These are phyloP conservation scores for Corymbia calophylla DNA, from an alignment of 441 rosid species.

Conservation along the genomic window DNA sequence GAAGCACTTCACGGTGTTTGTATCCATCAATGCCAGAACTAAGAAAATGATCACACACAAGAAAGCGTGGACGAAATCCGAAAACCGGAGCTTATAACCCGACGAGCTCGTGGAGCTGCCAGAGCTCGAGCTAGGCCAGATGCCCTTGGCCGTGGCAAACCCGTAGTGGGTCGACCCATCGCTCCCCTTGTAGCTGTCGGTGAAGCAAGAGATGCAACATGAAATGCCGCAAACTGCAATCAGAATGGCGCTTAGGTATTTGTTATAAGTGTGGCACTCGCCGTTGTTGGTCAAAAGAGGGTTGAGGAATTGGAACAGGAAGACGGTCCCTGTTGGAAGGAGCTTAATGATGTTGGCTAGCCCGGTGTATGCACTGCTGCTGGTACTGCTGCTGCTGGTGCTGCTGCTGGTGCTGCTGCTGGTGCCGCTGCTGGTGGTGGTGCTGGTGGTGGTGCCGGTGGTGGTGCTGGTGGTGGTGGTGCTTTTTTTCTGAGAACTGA, in stretches of 20 bases:
- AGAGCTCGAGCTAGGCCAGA: constrained; percentile 37
- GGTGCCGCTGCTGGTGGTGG: constrained; percentile 2
- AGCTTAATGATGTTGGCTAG: constrained; percentile 67
- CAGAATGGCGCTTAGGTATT: constrained; percentile 48
- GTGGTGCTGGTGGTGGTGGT: background rate
- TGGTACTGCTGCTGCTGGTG: constrained; percentile 1
- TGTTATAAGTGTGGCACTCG: constrained; percentile 44
- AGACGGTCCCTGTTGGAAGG: constrained; percentile 86
- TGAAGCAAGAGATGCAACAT: constrained; percentile 58
- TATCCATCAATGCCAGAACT: constrained; percentile 50
- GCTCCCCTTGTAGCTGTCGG: constrained; percentile 57
- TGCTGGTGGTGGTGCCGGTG: background rate
- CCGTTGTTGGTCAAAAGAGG: constrained; percentile 87
- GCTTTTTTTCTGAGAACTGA: background rate
- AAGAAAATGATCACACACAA: constrained; percentile 49
- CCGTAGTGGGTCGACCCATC: constrained; percentile 60
- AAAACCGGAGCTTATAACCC: constrained; percentile 33
- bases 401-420: background rate
- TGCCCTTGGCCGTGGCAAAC: constrained; percentile 44
- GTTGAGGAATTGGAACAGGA: constrained; percentile 77
- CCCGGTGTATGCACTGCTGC: constrained; percentile 29
- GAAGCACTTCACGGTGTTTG: constrained; percentile 56
- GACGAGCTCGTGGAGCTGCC: constrained; percentile 29
- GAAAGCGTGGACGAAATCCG: constrained; percentile 71
- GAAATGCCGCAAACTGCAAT: constrained; percentile 57